Percentiles rank a stretch among this genome's conserved stretches.
Evolutionary conservation across 192 early-diverging fungal species (phyloP).

Genomic region (Backusella tuberculispora): DNA sequence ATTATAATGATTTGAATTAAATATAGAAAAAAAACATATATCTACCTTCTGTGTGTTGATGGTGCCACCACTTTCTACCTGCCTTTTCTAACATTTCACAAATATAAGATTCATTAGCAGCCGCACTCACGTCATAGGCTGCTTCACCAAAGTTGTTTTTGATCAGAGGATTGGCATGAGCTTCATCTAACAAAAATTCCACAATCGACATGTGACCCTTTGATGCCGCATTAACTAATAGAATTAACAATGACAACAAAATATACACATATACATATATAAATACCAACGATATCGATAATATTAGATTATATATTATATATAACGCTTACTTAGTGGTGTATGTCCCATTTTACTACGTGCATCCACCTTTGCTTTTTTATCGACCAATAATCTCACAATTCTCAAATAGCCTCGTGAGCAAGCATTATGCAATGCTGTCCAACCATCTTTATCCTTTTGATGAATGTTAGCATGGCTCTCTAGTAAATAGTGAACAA

Average conservation of each 20-base stretch:
- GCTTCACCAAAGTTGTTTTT: slow-evolving; percentile 71
- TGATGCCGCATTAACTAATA: slow-evolving; percentile 70
- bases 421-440: slow-evolving; percentile 80
- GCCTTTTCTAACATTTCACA: slow-evolving; percentile 68
- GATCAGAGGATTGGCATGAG: slow-evolving; percentile 62
- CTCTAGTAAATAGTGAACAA: slow-evolving; percentile 61
- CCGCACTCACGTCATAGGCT: slow-evolving; percentile 80
- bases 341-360: slow-evolving; percentile 69
- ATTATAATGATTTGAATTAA: background rate
- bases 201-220: slow-evolving; percentile 71
- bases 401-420: slow-evolving; percentile 62
- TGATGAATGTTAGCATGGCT: slow-evolving; percentile 65
- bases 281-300: background rate
- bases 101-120: slow-evolving; percentile 63
- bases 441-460: slow-evolving; percentile 79
- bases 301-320: slow-evolving; percentile 1
- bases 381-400: slow-evolving; percentile 62
- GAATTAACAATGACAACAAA: slow-evolving; percentile 12
- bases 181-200: slow-evolving; percentile 62
- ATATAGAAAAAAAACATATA: background rate
- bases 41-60: slow-evolving; percentile 23
- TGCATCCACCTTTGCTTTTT: slow-evolving; percentile 62
- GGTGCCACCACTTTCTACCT: slow-evolving; percentile 45
- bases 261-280: background rate
- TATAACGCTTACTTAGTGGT: slow-evolving; percentile 61